A percentile compares a stretch with the other conserved stretches of the same genome.
phyloP scores from a whole-genome alignment of 768 basidiomycete species.

The Melanogaster broomeanus region DNA sequence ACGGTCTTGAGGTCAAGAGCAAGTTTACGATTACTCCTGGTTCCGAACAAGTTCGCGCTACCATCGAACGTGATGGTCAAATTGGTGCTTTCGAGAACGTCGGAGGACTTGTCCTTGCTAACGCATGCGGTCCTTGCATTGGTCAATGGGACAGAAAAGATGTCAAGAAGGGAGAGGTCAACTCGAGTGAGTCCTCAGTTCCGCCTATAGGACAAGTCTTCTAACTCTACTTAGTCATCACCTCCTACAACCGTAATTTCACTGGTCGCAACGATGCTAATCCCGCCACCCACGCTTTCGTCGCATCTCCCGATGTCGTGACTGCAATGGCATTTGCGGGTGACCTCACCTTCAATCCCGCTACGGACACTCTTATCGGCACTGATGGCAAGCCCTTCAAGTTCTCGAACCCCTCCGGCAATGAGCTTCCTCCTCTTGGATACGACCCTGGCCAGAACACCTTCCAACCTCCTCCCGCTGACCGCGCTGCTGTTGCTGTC shows the following conservation, averaged over 20 bases:
- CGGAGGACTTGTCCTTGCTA: conserved; percentile 94
- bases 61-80: conserved; percentile 94
- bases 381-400: conserved; percentile 96
- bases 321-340: conserved; percentile 97
- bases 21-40: conserved; percentile 98
- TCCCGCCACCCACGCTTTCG: conserved; percentile 97
- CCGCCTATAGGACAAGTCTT: background rate
- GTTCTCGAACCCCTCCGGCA: conserved; percentile 89
- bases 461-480: conserved; percentile 90
- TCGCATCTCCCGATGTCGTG: conserved; percentile 92
- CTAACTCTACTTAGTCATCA: conserved; percentile 66
- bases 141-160: conserved; percentile 99
- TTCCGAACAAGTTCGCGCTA: conserved; percentile 97
- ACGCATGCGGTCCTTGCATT: conserved; percentile 99
- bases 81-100: conserved; percentile 84
- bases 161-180: conserved; percentile 93
- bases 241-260: conserved; percentile 99
- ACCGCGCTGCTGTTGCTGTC: conserved; percentile 83
- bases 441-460: conserved; percentile 98
- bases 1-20: conserved; percentile 88
- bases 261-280: conserved; percentile 99
- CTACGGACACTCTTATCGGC: conserved; percentile 86
- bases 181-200: conserved; percentile 75
- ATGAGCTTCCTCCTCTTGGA: conserved; percentile 92
- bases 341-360: conserved; percentile 92